phyloP scores from a whole-genome alignment of 306 rosid species.

The Malus sylvestris region DNA sequence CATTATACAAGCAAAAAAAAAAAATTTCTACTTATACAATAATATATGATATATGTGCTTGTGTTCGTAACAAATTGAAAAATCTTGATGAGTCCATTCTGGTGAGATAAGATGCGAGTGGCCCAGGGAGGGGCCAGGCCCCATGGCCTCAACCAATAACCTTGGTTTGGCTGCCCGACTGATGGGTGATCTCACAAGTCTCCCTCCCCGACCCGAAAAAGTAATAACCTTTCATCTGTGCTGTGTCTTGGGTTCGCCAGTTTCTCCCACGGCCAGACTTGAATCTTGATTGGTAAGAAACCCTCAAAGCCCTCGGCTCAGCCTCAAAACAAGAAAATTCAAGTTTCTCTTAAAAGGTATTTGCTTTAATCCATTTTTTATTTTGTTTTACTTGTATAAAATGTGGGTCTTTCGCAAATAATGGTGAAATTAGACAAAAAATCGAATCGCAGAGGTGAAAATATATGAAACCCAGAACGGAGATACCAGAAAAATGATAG shows the following conservation, averaged over 20 bases:
- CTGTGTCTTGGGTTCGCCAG: neutral
- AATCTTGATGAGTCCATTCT: too few relatives aligned
- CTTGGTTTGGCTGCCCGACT: neutral
- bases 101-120: neutral
- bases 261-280: neutral
- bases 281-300: neutral
- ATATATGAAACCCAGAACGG: neutral
- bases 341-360: neutral
- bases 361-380: neutral
- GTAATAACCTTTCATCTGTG: too few relatives aligned
- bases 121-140: neutral
- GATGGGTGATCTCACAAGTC: neutral
- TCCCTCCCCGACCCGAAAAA: neutral
- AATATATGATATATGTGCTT: too few relatives aligned
- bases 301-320: neutral
- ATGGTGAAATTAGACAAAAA: neutral
- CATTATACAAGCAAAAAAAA: rapidly evolving
- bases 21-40: too few relatives aligned
- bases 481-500: neutral
- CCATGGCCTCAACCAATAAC: neutral
- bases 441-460: neutral
- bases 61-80: too few relatives aligned
- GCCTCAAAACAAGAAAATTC: neutral
- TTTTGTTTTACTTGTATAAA: neutral
- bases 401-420: neutral